Percentiles rank a stretch among this genome's conserved stretches.
These are phyloP conservation scores for Globisporangium perplexum DNA, from an alignment of 352 stramenopile species.

Conservation along the genomic window DNA sequence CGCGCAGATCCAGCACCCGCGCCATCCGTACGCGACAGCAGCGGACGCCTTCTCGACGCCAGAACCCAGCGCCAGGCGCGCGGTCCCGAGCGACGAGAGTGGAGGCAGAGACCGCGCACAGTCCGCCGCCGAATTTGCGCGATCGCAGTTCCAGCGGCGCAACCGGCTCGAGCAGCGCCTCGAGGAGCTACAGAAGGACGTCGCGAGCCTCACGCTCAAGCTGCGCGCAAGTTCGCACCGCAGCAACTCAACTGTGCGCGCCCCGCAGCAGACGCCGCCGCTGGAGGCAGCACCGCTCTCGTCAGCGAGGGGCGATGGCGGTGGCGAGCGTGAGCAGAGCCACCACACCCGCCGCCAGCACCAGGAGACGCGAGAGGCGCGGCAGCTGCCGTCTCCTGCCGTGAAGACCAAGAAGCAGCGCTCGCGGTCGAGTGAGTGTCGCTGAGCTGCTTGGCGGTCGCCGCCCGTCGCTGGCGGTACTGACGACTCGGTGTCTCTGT, in stretches of 20 bases:
- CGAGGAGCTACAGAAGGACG: conserved; percentile 69
- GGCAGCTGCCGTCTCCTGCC: background rate
- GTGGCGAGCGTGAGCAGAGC: background rate
- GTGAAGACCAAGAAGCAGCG: conserved; percentile 10
- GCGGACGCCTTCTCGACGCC: conserved; percentile 6
- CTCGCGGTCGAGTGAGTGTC: conserved; percentile 10
- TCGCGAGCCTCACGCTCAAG: conserved; percentile 68
- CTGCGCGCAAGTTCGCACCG: conserved; percentile 31
- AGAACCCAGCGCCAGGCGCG: background rate
- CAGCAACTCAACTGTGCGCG: conserved; percentile 14
- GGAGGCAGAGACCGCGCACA: background rate
- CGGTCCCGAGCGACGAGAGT: background rate
- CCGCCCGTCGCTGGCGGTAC: background rate
- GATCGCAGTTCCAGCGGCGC: conserved; percentile 35
- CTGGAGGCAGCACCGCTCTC: background rate
- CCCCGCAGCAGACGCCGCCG: conserved; percentile 9
- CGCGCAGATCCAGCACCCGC: conserved; percentile 8
- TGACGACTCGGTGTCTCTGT: background rate
- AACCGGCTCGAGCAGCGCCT: conserved; percentile 64
- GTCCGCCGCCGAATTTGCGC: conserved; percentile 19
- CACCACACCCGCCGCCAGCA: background rate
- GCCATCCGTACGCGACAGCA: background rate
- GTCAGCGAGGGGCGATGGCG: background rate
- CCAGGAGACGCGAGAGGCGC: background rate
- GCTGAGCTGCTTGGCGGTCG: background rate